These are phyloP conservation scores for Draba incana DNA, from an alignment of 345 rosid species.

Conservation along the genomic window DNA sequence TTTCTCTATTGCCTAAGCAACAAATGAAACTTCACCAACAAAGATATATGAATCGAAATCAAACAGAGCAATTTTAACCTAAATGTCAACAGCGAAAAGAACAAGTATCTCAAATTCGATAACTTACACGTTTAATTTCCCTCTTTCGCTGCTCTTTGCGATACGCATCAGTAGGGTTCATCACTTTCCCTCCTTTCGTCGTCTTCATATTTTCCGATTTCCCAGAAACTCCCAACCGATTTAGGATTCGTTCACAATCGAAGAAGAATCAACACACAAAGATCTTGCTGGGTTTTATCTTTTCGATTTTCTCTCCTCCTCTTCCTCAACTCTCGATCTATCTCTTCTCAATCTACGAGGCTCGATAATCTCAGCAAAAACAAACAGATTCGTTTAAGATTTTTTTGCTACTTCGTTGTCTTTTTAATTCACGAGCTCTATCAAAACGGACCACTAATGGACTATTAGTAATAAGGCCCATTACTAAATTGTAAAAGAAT, in stretches of 20 bases:
- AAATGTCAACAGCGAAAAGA: not conserved
- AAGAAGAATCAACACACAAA: not conserved
- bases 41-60: not conserved
- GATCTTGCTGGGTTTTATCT: not conserved
- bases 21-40: not conserved
- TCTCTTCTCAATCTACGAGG: slow-evolving; percentile 7
- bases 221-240: slow-evolving; percentile 5
- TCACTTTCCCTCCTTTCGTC: slow-evolving; percentile 97
- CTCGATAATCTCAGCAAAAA: not conserved
- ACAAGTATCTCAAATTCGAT: slow-evolving; percentile 10
- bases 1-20: not conserved
- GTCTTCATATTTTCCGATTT: slow-evolving; percentile 72
- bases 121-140: slow-evolving; percentile 81
- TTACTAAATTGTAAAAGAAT: too few species aligned
- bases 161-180: slow-evolving; percentile 99
- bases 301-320: slow-evolving; percentile 15
- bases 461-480: not conserved
- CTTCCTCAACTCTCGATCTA: slow-evolving; percentile 6
- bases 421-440: not conserved
- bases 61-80: slow-evolving; percentile 8
- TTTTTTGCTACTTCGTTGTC: not conserved
- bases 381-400: too few species aligned
- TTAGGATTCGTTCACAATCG: not conserved
- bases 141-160: slow-evolving; percentile 96
- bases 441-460: slow-evolving; percentile 2